Conservation (phyloP, 2,329 filamentous ascomycete genomes). For the Aspergillus alliaceus region DNA sequence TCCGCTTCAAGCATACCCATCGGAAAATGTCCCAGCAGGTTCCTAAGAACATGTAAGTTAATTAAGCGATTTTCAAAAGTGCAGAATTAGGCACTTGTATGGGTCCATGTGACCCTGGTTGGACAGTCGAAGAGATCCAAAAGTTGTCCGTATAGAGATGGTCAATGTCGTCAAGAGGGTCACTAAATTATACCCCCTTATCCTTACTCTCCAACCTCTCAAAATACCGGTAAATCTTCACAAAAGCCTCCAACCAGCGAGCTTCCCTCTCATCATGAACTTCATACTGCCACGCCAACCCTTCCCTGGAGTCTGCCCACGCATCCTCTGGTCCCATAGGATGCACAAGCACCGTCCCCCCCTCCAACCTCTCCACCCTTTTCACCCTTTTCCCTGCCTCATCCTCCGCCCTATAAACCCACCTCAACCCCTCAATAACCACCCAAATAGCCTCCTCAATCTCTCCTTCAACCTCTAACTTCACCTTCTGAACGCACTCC, state of each 20-base stretch:
- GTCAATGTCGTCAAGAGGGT: too few relatives aligned
- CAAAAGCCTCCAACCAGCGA: constrained; percentile 19
- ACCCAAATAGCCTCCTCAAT: background rate
- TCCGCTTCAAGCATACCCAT: too few relatives aligned
- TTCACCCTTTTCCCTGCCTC: too few relatives aligned
- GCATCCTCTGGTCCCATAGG: background rate
- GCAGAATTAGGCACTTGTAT: too few relatives aligned
- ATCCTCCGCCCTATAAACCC: background rate
- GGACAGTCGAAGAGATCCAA: too few relatives aligned
- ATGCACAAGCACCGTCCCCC: background rate
- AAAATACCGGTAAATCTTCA: constrained; percentile 11
- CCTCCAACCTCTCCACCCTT: background rate
- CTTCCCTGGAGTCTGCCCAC: background rate
- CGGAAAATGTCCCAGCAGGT: too few relatives aligned
- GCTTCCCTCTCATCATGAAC: constrained; percentile 18
- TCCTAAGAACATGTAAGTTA: too few relatives aligned
- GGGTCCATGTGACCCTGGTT: too few relatives aligned
- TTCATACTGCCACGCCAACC: background rate
- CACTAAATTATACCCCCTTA: too few relatives aligned
- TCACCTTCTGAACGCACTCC: background rate
- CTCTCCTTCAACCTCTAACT: background rate
- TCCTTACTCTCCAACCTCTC: background rate
- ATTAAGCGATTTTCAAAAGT: too few relatives aligned
- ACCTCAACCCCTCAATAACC: background rate
- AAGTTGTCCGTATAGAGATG: too few relatives aligned